Conservation (phyloP, 208 protist genomes). For the Porcisia hertigi region DNA sequence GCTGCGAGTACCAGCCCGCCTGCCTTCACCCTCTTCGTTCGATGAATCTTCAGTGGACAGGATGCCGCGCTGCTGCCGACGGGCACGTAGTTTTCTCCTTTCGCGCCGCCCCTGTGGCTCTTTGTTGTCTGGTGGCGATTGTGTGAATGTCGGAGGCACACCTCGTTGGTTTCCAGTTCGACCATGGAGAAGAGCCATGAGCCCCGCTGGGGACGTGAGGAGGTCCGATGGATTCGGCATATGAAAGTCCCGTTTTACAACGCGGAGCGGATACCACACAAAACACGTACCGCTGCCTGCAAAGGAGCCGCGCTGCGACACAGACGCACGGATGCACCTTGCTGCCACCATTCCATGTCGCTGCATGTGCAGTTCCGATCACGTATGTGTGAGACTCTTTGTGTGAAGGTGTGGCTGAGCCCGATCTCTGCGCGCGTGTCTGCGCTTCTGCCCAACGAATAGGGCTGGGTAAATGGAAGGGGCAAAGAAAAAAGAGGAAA, state of each 20-base stretch:
- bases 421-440: background rate
- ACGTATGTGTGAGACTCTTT: background rate
- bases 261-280: background rate
- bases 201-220: slow-evolving; percentile 63
- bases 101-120: background rate
- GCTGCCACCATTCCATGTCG: background rate
- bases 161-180: slow-evolving; percentile 18
- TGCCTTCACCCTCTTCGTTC: slow-evolving; percentile 1
- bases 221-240: slow-evolving; percentile 44
- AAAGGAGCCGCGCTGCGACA: background rate
- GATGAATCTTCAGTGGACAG: background rate
- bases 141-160: background rate
- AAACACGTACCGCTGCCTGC: background rate
- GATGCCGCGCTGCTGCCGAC: slow-evolving; percentile 8
- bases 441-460: background rate
- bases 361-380: slow-evolving; percentile 1
- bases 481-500: background rate
- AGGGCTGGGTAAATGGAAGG: background rate
- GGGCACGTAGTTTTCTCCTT: slow-evolving; percentile 10
- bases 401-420: background rate
- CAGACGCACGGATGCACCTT: background rate
- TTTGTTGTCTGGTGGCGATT: background rate
- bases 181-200: slow-evolving; percentile 71
- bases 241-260: slow-evolving; percentile 20
- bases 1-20: background rate